phyloP scores from a whole-genome alignment of 257 asterid genomes.

The Solanum medicagineum region DNA sequence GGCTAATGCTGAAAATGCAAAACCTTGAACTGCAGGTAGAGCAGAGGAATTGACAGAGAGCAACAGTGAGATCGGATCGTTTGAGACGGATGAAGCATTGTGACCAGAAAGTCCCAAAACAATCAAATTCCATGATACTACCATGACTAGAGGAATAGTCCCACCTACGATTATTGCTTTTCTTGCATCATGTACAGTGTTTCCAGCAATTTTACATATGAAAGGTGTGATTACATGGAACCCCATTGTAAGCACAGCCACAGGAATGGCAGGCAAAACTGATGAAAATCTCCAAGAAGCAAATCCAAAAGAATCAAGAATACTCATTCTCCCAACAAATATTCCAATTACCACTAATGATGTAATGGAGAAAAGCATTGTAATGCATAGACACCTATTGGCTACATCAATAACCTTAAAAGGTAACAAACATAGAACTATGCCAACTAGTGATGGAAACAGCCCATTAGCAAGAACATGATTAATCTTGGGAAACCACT shows the following conservation, averaged over 20 bases:
- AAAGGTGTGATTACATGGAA: conserved; percentile 32
- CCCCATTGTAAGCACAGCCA: conserved; percentile 28
- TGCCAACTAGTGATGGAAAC: conserved; percentile 17
- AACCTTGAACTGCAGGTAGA: conserved; percentile 22
- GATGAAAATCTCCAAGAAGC: conserved; percentile 22
- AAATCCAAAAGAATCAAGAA: conserved; percentile 11
- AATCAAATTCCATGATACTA: conserved; percentile 21
- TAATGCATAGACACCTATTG: conserved; percentile 18
- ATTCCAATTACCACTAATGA: conserved; percentile 14
- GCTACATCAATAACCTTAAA: conserved; percentile 17
- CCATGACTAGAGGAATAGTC: conserved; percentile 20
- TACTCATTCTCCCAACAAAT: conserved; percentile 17
- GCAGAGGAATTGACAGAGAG: conserved; percentile 25
- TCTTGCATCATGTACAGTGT: conserved; percentile 16
- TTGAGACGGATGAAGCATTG: not conserved
- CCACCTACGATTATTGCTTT: conserved; percentile 26
- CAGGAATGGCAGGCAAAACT: conserved; percentile 26
- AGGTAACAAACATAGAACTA: conserved; percentile 8
- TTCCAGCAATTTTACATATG: conserved; percentile 27
- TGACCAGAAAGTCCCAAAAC: conserved; percentile 26
- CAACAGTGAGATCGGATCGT: conserved; percentile 21
- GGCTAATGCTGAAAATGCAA: conserved; percentile 27
- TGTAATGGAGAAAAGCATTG: conserved; percentile 21
- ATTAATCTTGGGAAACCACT: conserved; percentile 14
- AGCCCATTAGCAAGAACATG: conserved; percentile 15